Base-by-base conservation (phyloP, 768 basidiomycete genomes). In the Kwoniella shandongensis region DNA sequence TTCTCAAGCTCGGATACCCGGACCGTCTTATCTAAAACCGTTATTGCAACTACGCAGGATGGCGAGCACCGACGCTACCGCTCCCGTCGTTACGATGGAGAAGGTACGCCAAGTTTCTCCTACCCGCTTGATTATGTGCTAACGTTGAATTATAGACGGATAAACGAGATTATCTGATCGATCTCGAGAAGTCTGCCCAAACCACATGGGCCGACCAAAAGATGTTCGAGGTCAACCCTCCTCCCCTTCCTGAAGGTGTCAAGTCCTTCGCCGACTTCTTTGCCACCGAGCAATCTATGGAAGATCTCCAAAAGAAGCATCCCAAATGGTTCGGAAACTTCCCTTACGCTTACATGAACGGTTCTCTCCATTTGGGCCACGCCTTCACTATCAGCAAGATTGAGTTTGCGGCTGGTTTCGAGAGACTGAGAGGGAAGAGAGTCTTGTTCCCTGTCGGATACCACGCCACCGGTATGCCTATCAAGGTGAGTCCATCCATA, bases 281-380 rank as follows among this genome's bases (percentile, higher is more conserved):
- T 44, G 59, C 79, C 54, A 85, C 84, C 57, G 82, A 88, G 47
- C 83, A 86, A 11, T 79, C 79, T 17, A 70, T 75, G 63, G 62
- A 81, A 20, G 81, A 93, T 71, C 79, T 94, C 69, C 81, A 81
- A 61, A 81, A 86, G 70, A 84, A 86, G 78, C 84, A 85, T 76
- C 93, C 93, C 18, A 98, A 97, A 80, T 98, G 93, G 91, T 88
- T 97, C 74, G 96, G 94, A 51, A 96, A 86, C 79, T 94, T 88
- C 77, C 93, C 93, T 49, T 96, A 81, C 79, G 89, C 91, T 1
- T 99, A 99, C 82, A 98, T 97, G 91, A 99, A 99, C 71, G 96
- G 96, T 42, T 89, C 88, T 66, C 81, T 98, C 66, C 96, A 99
- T 78, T 82, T 98, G 23, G 96, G 96, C 22, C 96, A 99, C 78